Base-by-base conservation (phyloP, 1,284 basidiomycete genomes). In the Ustilago bromivora region DNA sequence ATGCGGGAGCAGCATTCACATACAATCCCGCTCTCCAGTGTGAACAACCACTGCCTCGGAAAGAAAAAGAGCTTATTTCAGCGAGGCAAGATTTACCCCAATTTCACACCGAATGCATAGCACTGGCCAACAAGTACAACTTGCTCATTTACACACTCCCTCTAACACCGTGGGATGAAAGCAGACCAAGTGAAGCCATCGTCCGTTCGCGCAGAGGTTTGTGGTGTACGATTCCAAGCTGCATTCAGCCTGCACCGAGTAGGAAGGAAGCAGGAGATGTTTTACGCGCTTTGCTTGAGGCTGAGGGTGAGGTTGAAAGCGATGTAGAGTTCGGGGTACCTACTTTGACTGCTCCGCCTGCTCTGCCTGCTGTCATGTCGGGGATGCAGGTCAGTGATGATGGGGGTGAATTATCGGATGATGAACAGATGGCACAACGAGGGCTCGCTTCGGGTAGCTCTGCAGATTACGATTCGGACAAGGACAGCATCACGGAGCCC, bases 121-220 rank as follows among this genome's bases (percentile, higher is more conserved):
- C 55, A 23, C n/a, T 67, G 2, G 70, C 70, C 1, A 55, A 72
- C 41, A 59, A 53, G 12, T 47, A 72, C 38, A 53, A 72, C 32
- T 23, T 72, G 2, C 60, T 67, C 0, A 31, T 72, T 15, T 72
- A 60, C 15, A 36, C 57, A 0, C 35, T 72, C 46, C 60, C 64
- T 1, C 57, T 72, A n/a, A 46, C 34, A 12, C 34, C 43, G 0
- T 72, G 60, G 57, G 60, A 71, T 12, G 54, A 56, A 10, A 61
- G 41, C 7, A 13, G 7, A 6, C 28, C 19, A 31, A 17, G 31
- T 9, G 60, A 32, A 28, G 17, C 31, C 28, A 19, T 17, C 13
- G 8, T 46, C n/a, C 2, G 3, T 19, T 23, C 19, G n/a, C 4
- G n/a, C 1, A 46, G 11, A 19, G 43, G 19, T 0, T 41, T 70